Evolutionary conservation across 192 early-diverging fungal species (phyloP).

Genomic region (Coemansia sp.): DNA sequence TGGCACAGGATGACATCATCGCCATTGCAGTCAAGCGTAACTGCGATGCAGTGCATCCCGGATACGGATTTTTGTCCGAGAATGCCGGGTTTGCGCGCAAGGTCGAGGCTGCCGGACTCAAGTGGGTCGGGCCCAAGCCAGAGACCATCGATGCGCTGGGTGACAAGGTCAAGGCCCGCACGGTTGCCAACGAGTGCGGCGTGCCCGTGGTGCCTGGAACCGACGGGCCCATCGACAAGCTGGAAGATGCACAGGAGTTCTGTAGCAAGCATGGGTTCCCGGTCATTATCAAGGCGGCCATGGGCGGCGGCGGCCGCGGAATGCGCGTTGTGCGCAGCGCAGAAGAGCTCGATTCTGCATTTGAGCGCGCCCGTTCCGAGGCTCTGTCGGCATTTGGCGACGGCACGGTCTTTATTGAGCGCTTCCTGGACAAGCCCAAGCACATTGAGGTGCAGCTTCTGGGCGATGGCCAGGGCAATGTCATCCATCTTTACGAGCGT

Average conservation of each 20-base stretch:
- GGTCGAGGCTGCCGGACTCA: conserved; percentile 84
- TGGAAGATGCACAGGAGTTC: conserved; percentile 67
- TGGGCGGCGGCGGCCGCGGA: conserved; percentile 94
- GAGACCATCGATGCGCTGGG: conserved; percentile 85
- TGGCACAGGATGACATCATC: conserved; percentile 91
- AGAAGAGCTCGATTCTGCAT: conserved; percentile 69
- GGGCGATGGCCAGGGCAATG: conserved; percentile 80
- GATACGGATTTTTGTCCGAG: conserved; percentile 95
- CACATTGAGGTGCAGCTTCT: conserved; percentile 98
- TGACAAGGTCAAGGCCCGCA: conserved; percentile 92
- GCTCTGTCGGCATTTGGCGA: conserved; percentile 93
- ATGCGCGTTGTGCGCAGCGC: conserved; percentile 89
- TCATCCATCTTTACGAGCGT: conserved; percentile 89
- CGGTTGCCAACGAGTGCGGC: conserved; percentile 72
- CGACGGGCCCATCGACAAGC: conserved; percentile 73
- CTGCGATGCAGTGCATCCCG: conserved; percentile 89
- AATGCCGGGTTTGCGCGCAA: conserved; percentile 90
- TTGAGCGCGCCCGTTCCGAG: conserved; percentile 83
- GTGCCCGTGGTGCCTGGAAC: conserved; percentile 93
- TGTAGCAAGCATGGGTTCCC: conserved; percentile 83
- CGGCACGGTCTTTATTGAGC: conserved; percentile 92
- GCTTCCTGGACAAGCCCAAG: conserved; percentile 84
- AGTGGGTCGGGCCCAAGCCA: conserved; percentile 84
- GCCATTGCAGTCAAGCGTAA: conserved; percentile 76
- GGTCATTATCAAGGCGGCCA: conserved; percentile 95